Percentiles rank a stretch among this genome's conserved stretches.
Conservation (phyloP, 2,329 filamentous ascomycete genomes). For the Hypocreales sp. region DNA sequence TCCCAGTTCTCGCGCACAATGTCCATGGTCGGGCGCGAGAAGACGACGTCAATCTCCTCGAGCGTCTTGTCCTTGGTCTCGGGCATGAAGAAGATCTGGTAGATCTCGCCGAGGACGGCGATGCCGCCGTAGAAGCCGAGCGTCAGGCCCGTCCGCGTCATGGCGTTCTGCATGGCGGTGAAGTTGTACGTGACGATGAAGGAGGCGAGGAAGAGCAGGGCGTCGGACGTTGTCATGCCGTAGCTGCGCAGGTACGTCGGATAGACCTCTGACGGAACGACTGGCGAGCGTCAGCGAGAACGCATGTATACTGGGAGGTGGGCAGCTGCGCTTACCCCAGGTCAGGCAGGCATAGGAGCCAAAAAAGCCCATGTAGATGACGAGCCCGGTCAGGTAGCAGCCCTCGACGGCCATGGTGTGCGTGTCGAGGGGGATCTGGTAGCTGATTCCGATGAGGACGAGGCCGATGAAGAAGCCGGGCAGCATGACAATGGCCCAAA, state of each 20-base stretch:
- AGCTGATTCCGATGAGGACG: constrained; percentile 48
- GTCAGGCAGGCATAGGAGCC: constrained; percentile 49
- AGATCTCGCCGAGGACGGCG: constrained; percentile 53
- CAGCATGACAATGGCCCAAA: constrained; percentile 60
- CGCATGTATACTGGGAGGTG: too few species aligned
- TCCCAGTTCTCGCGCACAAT: constrained; percentile 43
- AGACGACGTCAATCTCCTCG: constrained; percentile 57
- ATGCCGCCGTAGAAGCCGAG: constrained; percentile 65
- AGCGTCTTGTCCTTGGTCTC: constrained; percentile 55
- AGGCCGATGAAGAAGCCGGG: constrained; percentile 58
- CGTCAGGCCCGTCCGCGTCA: constrained; percentile 47
- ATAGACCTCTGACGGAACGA: constrained; percentile 53
- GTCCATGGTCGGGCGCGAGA: constrained; percentile 45
- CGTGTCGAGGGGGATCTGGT: constrained; percentile 33
- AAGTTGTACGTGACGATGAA: constrained; percentile 70
- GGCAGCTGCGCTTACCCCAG: constrained; percentile 33
- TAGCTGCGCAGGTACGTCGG: constrained; percentile 58
- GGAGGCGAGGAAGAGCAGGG: constrained; percentile 52
- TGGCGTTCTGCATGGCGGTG: constrained; percentile 50
- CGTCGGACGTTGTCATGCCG: constrained; percentile 57
- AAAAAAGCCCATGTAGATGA: constrained; percentile 55
- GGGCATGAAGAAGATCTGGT: constrained; percentile 62
- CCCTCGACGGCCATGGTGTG: constrained; percentile 35
- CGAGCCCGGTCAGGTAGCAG: constrained; percentile 50
- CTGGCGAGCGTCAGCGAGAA: constrained; percentile 13